Conservation (phyloP, 768 basidiomycete genomes). For the Termitomyces sp. region DNA sequence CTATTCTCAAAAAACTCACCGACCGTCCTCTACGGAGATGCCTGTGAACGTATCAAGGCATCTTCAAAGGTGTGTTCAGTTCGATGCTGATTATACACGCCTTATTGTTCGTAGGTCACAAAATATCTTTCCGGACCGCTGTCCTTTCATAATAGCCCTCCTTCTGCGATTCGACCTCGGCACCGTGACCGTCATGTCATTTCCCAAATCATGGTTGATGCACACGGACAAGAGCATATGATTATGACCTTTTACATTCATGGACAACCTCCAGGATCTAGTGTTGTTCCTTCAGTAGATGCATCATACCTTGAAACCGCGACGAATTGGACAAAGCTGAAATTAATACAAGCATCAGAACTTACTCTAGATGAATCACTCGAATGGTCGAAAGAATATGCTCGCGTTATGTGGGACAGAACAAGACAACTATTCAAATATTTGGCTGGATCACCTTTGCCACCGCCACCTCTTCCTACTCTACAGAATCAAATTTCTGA, state of each 20-base stretch:
- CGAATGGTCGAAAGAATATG: conserved; percentile 38
- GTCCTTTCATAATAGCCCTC: conserved; percentile 78
- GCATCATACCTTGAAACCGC: conserved; percentile 40
- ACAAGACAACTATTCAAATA: conserved; percentile 63
- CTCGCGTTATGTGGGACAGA: conserved; percentile 38
- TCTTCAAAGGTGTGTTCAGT: conserved; percentile 38
- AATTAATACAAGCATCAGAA: conserved; percentile 35
- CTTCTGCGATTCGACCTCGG: conserved; percentile 67
- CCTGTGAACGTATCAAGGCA: conserved; percentile 47
- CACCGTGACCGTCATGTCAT: conserved; percentile 81
- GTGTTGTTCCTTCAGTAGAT: conserved; percentile 24
- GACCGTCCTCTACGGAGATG: conserved; percentile 68
- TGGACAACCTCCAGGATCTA: conserved; percentile 43
- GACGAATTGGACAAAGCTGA: conserved; percentile 38
- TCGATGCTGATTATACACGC: background rate
- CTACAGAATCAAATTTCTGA: conserved; percentile 23
- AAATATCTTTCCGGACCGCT: conserved; percentile 65
- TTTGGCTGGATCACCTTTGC: conserved; percentile 57
- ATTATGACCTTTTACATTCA: conserved; percentile 80
- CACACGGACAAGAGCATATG: conserved; percentile 76
- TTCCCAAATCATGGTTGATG: conserved; percentile 71
- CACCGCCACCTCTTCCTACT: conserved; percentile 27
- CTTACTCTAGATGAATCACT: conserved; percentile 53
- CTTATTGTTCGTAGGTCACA: conserved; percentile 44
- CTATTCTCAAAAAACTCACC: conserved; percentile 87